phyloP scores from a whole-genome alignment of 1,139 yeast genomes.

The Martiniozyma asiatica region DNA sequence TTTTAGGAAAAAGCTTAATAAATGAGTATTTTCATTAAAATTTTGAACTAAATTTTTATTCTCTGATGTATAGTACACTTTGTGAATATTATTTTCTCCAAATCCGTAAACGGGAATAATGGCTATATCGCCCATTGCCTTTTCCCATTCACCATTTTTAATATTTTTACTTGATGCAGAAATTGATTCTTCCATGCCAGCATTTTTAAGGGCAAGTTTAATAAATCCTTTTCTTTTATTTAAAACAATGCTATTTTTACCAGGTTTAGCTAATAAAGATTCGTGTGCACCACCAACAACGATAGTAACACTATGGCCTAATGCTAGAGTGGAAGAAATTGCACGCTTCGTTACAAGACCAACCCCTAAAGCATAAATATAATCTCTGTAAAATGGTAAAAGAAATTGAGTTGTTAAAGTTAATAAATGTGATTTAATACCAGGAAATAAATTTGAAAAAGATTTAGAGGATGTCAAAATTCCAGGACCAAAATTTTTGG shows the following conservation, averaged over 20 bases:
- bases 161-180: slow-evolving; percentile 3
- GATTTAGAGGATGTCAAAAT: slow-evolving; percentile 28
- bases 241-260: slow-evolving; percentile 51
- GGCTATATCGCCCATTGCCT: slow-evolving; percentile 29
- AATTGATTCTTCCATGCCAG: too few relatives aligned
- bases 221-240: slow-evolving; percentile 80
- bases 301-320: slow-evolving; percentile 68
- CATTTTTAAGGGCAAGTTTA: slow-evolving; percentile 64
- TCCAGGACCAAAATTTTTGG: too few relatives aligned
- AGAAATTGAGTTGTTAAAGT: slow-evolving; percentile 78
- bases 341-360: slow-evolving; percentile 76
- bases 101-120: slow-evolving; percentile 85
- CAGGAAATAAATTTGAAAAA: slow-evolving; percentile 54
- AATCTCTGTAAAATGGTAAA: slow-evolving; percentile 84
- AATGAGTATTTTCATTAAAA: slow-evolving; percentile 14
- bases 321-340: slow-evolving; percentile 50
- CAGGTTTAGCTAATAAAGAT: slow-evolving; percentile 58
- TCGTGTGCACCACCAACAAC: slow-evolving; percentile 97
- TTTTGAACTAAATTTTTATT: slow-evolving; percentile 15
- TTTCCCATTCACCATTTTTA: slow-evolving; percentile 8
- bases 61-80: slow-evolving; percentile 17
- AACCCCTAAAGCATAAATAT: slow-evolving; percentile 67
- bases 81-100: slow-evolving; percentile 53
- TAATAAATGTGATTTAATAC: slow-evolving; percentile 63
- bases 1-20: slow-evolving; percentile 7